phyloP scores from a whole-genome alignment of 1,284 basidiomycete genomes.

The Leccinum huronense region DNA sequence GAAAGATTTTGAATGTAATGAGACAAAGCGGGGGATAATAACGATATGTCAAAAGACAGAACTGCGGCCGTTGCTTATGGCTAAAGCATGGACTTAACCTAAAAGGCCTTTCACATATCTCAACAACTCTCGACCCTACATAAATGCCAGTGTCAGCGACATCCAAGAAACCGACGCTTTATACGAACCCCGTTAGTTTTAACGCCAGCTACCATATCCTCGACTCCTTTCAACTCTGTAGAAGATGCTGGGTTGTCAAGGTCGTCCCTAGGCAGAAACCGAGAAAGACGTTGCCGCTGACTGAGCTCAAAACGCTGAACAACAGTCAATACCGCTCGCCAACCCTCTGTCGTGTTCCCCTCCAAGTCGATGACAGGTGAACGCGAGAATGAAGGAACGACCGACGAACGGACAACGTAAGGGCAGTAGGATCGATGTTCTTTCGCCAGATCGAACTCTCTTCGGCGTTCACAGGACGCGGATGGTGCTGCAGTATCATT shows the following conservation, averaged over 20 bases:
- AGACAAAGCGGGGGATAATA: not conserved
- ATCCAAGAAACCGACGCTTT: not conserved
- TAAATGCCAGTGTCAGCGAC: slow-evolving; percentile 8
- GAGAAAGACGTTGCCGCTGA: slow-evolving; percentile 50
- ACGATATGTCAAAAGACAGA: slow-evolving; percentile 4
- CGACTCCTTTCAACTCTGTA: slow-evolving; percentile 49
- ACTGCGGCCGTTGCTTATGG: slow-evolving; percentile 4
- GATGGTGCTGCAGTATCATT: slow-evolving; percentile 19
- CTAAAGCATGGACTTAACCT: slow-evolving; percentile 38
- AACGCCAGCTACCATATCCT: slow-evolving; percentile 70
- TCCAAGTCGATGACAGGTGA: slow-evolving; percentile 23
- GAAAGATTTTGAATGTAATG: not conserved
- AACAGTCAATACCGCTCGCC: slow-evolving; percentile 68
- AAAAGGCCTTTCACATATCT: slow-evolving; percentile 70
- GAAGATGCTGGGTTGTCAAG: slow-evolving; percentile 18
- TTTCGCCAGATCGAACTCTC: slow-evolving; percentile 68
- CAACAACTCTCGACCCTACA: slow-evolving; percentile 66
- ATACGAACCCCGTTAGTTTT: slow-evolving; percentile 66
- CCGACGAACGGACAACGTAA: slow-evolving; percentile 69
- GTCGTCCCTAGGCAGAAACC: slow-evolving; percentile 22
- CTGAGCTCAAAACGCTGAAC: slow-evolving; percentile 62
- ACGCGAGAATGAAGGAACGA: slow-evolving; percentile 56
- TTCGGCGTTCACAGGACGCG: slow-evolving; percentile 38
- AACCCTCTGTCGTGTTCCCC: slow-evolving; percentile 60
- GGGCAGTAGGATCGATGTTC: slow-evolving; percentile 82